Evolutionary conservation across 768 basidiomycete species (phyloP), one percentile per base, ranked within the genome.

Genomic region (Leucogyrophana mollusca): DNA sequence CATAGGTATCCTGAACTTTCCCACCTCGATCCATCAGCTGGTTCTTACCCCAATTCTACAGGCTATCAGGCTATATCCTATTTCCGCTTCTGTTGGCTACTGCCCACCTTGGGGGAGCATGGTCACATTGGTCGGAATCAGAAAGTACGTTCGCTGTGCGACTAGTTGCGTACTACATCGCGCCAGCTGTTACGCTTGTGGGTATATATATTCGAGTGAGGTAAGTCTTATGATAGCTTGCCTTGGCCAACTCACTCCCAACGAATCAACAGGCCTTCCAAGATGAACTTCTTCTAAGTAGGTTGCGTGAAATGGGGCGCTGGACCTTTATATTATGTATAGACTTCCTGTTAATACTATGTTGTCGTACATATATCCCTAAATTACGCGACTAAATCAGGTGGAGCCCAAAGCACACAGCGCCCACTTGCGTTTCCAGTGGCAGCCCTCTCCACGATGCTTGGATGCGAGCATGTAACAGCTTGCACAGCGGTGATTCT

Each of bases 381-480:
- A n/a, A n/a, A n/a, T n/a, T n/a, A n/a, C n/a, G n/a, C n/a, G n/a
- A n/a, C n/a, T 35, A 43, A 41, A 25, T 64, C 53, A 8, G 59
- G 46, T 8, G 78, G 78, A 23, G 84, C 88, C 90, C 90, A 93
- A 9, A 93, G 66, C 10, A 87, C 78, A 60, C 90, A 91, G 43
- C 86, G 74, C 21, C 90, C 90, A 49, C 82, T 87, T 2, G 64
- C 90, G 56, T 90, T 92, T 17, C 89, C 90, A 36, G 79, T 88
- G 3, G 76, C 90, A 18, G 75, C 85, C 21, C 90, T 77, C 56
- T 87, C 88, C 2, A 88, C 73, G 17, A 88, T 66, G 45, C 60
- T 83, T 0, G 90, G 90, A 61, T 92, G 90, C 11, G 87, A 89
- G 55, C 85, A 87, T 7, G 90, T 89, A n/a, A 92, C 90, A n/a